These are phyloP conservation scores for Neonectria sp. DNA, from an alignment of 2,329 filamentous ascomycete species.

Conservation along the genomic window DNA sequence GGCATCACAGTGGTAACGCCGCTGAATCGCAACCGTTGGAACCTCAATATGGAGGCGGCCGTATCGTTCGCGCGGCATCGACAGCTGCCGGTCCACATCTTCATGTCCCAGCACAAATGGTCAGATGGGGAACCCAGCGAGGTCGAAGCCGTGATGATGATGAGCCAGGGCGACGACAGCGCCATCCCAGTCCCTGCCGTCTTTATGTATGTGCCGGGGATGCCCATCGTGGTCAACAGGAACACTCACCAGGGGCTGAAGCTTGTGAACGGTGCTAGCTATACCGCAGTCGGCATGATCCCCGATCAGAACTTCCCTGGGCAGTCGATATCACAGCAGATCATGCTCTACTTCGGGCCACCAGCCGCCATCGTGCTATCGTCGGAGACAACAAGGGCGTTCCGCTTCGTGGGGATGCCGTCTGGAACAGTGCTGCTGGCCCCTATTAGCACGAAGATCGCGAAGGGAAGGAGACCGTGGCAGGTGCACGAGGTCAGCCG, in stretches of 20 bases:
- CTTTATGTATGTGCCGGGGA: neutral
- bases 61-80: neutral
- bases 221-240: neutral
- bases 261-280: neutral
- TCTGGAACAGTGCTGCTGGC: neutral
- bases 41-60: neutral
- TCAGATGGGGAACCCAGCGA: neutral
- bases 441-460: neutral
- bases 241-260: neutral
- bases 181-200: neutral
- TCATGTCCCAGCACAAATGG: neutral
- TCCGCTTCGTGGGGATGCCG: neutral
- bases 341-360: neutral
- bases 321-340: neutral
- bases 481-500: neutral
- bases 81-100: neutral
- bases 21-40: too few species aligned
- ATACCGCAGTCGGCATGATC: neutral
- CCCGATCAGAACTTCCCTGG: neutral
- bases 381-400: neutral
- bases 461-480: neutral
- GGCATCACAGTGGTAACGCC: too few species aligned
- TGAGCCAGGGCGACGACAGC: neutral
- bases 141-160: neutral
- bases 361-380: neutral